phyloP scores from a whole-genome alignment of 2,329 filamentous ascomycete species.

The Aspergillus neotritici region DNA sequence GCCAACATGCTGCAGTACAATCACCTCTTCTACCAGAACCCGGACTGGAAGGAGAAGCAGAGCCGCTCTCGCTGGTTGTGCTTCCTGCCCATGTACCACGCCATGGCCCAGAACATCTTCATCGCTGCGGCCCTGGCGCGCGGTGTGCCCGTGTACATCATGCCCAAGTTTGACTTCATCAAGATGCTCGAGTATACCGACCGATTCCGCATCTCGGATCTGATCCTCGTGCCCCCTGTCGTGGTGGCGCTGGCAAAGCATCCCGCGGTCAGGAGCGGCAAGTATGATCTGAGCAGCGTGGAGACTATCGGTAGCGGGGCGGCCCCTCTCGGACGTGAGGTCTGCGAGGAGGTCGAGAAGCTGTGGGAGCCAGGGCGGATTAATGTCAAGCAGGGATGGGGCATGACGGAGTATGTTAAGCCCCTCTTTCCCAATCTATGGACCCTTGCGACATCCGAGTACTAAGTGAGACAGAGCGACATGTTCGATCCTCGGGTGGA shows the following conservation, averaged over 20 bases:
- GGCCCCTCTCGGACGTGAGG: conserved; percentile 56
- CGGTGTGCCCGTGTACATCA: conserved; percentile 63
- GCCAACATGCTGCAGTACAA: conserved; percentile 61
- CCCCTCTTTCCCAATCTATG: not conserved
- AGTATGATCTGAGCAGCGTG: conserved; percentile 64
- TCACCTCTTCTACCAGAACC: conserved; percentile 43
- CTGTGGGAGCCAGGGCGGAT: conserved; percentile 48
- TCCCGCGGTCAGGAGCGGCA: conserved; percentile 50
- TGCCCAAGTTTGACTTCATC: conserved; percentile 70
- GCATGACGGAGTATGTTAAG: conserved; percentile 66
- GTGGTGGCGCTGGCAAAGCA: conserved; percentile 68
- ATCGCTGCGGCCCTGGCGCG: conserved; percentile 53
- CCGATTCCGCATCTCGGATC: conserved; percentile 60
- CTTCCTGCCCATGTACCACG: conserved; percentile 73
- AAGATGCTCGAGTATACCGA: conserved; percentile 65
- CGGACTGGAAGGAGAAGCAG: conserved; percentile 44
- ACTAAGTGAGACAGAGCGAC: conserved; percentile 43
- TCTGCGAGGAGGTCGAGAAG: conserved; percentile 54
- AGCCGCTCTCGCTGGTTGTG: conserved; percentile 49
- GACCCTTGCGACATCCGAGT: no score
- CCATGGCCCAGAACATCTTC: conserved; percentile 66
- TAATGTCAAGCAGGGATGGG: conserved; percentile 69
- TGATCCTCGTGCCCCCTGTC: conserved; percentile 68
- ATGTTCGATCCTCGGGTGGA: conserved; percentile 63
- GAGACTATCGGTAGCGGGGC: conserved; percentile 59